These are phyloP conservation scores for Anisodus tanguticus DNA, from an alignment of 257 asterid species.

Conservation along the genomic window DNA sequence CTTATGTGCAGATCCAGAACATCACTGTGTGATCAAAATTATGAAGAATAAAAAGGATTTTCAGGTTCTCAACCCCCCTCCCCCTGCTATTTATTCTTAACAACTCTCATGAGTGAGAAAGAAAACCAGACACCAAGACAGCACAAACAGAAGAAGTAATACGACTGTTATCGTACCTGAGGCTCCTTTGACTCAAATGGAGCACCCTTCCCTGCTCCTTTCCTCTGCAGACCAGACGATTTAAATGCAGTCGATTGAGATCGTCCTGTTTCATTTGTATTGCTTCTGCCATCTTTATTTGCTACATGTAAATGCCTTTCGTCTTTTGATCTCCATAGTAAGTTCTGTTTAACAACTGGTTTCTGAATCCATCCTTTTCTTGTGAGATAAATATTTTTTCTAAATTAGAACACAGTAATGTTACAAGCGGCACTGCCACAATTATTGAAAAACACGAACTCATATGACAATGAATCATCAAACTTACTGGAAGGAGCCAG, in stretches of 20 bases:
- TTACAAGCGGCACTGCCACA: background rate
- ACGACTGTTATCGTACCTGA: constrained; percentile 46
- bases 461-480: background rate
- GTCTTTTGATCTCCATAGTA: constrained; percentile 42
- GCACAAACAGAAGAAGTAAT: background rate
- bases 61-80: background rate
- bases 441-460: background rate
- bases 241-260: constrained; percentile 51
- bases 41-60: background rate
- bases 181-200: constrained; percentile 52
- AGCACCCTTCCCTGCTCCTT: constrained; percentile 52
- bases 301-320: constrained; percentile 24
- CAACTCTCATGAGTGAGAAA: background rate
- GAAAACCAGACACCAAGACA: background rate
- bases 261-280: constrained; percentile 46
- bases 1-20: constrained; percentile 1
- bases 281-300: constrained; percentile 45
- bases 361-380: constrained; percentile 37
- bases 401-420: background rate
- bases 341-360: constrained; percentile 41
- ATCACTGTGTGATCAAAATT: constrained; percentile 3
- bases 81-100: background rate
- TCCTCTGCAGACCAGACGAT: constrained; percentile 56
- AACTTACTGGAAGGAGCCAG: background rate
- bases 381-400: background rate